These are phyloP conservation scores for Cucurbita pepo DNA, from an alignment of 306 rosid species.

Conservation along the genomic window DNA sequence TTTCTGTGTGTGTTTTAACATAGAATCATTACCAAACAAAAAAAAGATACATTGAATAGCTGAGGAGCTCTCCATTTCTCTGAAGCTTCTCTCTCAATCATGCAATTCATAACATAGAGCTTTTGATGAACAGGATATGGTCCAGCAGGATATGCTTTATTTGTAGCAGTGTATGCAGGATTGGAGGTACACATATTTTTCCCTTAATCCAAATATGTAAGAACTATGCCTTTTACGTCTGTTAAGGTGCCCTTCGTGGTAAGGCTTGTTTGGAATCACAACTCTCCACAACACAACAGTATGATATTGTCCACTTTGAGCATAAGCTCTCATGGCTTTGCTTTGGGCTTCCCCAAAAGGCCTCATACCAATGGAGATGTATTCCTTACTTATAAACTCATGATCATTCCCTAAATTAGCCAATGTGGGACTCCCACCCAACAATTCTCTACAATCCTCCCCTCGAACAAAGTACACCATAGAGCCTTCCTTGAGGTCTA, in stretches of 20 bases:
- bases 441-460: too few species aligned
- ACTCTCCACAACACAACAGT: too few species aligned
- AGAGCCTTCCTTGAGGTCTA: too few species aligned
- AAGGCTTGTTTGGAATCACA: background rate
- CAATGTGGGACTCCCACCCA: too few species aligned
- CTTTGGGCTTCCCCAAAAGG: too few species aligned
- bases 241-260: background rate
- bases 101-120: background rate
- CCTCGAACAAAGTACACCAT: too few species aligned
- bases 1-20: background rate
- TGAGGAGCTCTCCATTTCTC: background rate
- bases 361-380: too few species aligned
- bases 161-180: slow-evolving; percentile 91
- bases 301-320: too few species aligned
- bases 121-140: slow-evolving; percentile 68
- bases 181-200: slow-evolving; percentile 46
- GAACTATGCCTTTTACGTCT: background rate
- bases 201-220: background rate
- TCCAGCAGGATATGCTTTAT: slow-evolving; percentile 84
- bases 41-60: background rate
- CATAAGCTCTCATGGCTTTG: too few species aligned
- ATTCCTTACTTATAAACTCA: too few species aligned
- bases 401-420: too few species aligned
- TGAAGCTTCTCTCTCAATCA: background rate
- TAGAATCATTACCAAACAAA: background rate